Percentiles rank a stretch among this genome's conserved stretches.
These are phyloP conservation scores for Apiospora phragmitis DNA, from an alignment of 2,329 filamentous ascomycete genomes.

Conservation along the genomic window DNA sequence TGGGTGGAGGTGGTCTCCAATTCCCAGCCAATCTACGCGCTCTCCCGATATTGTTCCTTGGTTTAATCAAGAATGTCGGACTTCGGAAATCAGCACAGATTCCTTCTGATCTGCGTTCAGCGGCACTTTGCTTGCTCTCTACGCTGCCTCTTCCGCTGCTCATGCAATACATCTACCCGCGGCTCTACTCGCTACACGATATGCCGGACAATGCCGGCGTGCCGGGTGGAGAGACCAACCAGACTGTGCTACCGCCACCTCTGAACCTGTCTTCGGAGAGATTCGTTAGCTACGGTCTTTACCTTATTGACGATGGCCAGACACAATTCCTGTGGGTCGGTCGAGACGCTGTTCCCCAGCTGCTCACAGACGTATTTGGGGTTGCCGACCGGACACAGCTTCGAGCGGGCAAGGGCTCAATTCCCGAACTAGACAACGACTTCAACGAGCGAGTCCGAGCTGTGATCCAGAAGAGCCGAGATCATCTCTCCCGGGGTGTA, in stretches of 20 bases:
- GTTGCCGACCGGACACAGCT: constrained; percentile 79
- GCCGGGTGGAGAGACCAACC: constrained; percentile 81
- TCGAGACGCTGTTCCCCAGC: constrained; percentile 85
- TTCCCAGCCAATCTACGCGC: constrained; percentile 91
- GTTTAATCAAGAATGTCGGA: constrained; percentile 93
- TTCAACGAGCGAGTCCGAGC: constrained; percentile 93
- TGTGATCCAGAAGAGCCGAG: constrained; percentile 88
- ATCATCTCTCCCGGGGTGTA: constrained; percentile 82
- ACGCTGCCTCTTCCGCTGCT: constrained; percentile 87
- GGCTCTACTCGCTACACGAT: constrained; percentile 85
- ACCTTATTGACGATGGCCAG: constrained; percentile 95
- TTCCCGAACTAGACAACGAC: constrained; percentile 90
- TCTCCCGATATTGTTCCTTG: constrained; percentile 87
- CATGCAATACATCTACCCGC: constrained; percentile 89
- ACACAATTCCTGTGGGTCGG: constrained; percentile 98
- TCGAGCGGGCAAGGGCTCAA: constrained; percentile 84
- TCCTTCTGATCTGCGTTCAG: constrained; percentile 88
- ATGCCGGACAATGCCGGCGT: constrained; percentile 94
- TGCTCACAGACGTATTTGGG: constrained; percentile 88
- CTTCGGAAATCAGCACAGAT: constrained; percentile 92
- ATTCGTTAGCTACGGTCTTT: constrained; percentile 85
- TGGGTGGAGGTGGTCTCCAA: constrained; percentile 85
- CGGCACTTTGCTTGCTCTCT: constrained; percentile 89
- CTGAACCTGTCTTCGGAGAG: constrained; percentile 86
- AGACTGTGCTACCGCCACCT: constrained; percentile 83